Base-by-base conservation (phyloP, 2,329 filamentous ascomycete species). In the Alternaria solani region DNA sequence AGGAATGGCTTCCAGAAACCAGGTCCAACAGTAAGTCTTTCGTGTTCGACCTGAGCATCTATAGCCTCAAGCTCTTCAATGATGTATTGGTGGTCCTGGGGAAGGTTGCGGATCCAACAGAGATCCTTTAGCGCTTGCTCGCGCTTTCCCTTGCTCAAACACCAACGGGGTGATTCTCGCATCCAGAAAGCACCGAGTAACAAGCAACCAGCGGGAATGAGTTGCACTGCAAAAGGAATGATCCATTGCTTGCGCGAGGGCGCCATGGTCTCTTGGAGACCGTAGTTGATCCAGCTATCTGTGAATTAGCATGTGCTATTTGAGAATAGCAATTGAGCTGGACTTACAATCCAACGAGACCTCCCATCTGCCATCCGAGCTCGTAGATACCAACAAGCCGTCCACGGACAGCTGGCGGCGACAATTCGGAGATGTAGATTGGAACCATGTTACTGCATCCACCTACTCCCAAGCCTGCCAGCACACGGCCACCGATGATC, bases 21-120 rank as follows among this genome's bases (percentile, higher is more conserved):
- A 20, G 86, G 79, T 9, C 91, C 91, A 49, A 93, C 86, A 26
- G 86, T 85, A 2, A 81, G 74, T 46, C 84, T 81, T 74, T 89
- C 90, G 12, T 87, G 80, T 61, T 92, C 89, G 16, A 92, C 80
- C 7, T 91, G 89, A 14, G 85, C 82, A 57, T 93, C 90, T 64
- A 94, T 89, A 65, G 85, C 88, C 58, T 85, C 83, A 18, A 94
- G 82, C 75, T 94, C 91, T 76, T 94, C 90, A 1, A 90, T 79
- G 57, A 94, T 89, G 75, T 93, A 93, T 9, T 86, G 77, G 64
- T 91, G 83, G 4, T 85, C 81, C 0, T 80, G 73, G 9, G 81
- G 72, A 2, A 91, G 82, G 47, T 88, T 84, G 26, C 88, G 84
- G 63, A 91, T 87, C 88, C 88, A 91, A 81, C 84, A 87, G 5